phyloP scores from a whole-genome alignment of 768 basidiomycete species.

The Inosperma sp. region DNA sequence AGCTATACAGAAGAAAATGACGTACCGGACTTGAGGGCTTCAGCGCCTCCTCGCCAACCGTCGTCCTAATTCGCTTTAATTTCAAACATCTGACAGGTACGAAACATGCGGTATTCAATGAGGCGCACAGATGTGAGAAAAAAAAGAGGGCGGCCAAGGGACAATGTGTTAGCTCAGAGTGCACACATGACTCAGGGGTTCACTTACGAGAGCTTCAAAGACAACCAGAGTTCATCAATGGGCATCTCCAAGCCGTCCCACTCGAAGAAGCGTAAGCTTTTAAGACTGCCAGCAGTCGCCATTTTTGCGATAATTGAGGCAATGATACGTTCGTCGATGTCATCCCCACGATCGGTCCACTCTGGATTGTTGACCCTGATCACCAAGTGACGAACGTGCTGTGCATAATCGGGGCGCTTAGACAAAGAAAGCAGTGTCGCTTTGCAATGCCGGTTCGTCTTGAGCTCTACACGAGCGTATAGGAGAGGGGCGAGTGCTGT shows the following conservation, averaged over 20 bases:
- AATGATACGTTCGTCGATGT: constrained; percentile 29
- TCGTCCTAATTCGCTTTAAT: constrained; percentile 32
- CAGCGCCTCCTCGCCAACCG: constrained; percentile 31
- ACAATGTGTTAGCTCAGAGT: no score
- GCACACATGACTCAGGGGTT: constrained; percentile 2
- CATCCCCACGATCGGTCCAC: constrained; percentile 31
- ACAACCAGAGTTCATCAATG: constrained; percentile 30
- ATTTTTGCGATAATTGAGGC: constrained; percentile 28
- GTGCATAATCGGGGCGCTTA: constrained; percentile 26
- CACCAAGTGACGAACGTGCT: constrained; percentile 25
- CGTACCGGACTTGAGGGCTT: constrained; percentile 32
- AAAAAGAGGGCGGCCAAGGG: no score
- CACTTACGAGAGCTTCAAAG: constrained; percentile 30
- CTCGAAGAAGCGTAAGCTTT: constrained; percentile 28
- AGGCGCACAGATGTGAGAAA: constrained; percentile 5
- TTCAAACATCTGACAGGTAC: constrained; percentile 28
- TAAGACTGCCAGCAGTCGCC: constrained; percentile 18
- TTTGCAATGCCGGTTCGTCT: constrained; percentile 32
- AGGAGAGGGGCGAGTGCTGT: constrained; percentile 26
- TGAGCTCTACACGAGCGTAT: constrained; percentile 32
- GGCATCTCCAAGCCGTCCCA: constrained; percentile 40
- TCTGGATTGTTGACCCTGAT: constrained; percentile 33
- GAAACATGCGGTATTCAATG: constrained; percentile 8
- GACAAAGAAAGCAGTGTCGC: constrained; percentile 45
- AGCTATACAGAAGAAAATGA: constrained; percentile 5